Evolutionary conservation across 495 filamentous ascomycete genomes (phyloP).

Genomic region (Massariosphaeria phaeospora): DNA sequence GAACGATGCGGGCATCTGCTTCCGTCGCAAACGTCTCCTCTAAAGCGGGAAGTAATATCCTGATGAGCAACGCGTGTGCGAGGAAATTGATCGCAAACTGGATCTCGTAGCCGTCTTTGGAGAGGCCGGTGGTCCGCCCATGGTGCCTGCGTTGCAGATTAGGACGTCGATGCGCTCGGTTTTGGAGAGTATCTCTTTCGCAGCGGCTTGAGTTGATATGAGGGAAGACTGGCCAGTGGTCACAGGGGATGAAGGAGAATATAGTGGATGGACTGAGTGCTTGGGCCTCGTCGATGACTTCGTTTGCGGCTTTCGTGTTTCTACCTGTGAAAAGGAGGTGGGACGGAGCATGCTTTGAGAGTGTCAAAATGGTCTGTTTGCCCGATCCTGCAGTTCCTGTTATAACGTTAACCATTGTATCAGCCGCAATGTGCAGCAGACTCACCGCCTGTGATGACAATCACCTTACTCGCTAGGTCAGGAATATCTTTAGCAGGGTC

Average conservation of each 20-base stretch:
- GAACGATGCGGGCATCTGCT: not conserved
- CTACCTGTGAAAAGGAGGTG: conserved; percentile 20
- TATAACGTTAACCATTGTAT: not conserved
- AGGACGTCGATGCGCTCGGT: not conserved
- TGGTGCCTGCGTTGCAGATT: not conserved
- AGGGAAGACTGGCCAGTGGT: conserved; percentile 6
- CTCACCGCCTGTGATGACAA: conserved; percentile 23
- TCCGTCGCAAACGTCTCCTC: not conserved
- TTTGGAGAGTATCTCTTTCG: conserved; percentile 8
- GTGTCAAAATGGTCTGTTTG: conserved; percentile 2
- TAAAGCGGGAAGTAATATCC: conserved; percentile 2
- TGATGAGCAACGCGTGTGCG: conserved; percentile 13
- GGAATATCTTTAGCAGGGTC: conserved; percentile 16
- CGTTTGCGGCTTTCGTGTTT: not conserved
- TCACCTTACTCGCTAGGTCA: conserved; percentile 2
- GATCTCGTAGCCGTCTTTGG: conserved; percentile 15
- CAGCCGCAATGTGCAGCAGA: not conserved
- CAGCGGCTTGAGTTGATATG: too few species aligned
- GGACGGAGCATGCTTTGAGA: conserved; percentile 12
- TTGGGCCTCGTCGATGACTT: not conserved
- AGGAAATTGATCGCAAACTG: conserved; percentile 17
- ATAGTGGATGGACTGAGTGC: not conserved
- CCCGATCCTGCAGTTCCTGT: conserved; percentile 21
- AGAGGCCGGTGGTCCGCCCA: conserved; percentile 4
- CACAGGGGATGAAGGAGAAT: conserved; percentile 11